Evolutionary conservation across 768 basidiomycete genomes (phyloP).

Genomic region (Russula vinacea): DNA sequence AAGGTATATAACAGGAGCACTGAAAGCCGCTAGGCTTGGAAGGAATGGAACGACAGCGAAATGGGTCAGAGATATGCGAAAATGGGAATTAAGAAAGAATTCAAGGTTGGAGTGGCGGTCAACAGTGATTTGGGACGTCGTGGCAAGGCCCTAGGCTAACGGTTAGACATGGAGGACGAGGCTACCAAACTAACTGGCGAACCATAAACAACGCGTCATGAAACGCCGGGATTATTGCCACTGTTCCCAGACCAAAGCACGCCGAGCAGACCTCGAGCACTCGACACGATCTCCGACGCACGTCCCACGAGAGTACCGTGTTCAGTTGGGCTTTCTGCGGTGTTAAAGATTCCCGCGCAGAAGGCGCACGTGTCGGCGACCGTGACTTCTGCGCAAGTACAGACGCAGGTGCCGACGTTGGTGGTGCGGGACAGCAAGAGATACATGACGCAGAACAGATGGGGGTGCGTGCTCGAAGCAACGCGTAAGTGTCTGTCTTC

Average conservation of each 20-base stretch:
- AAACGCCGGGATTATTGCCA: slow-evolving; percentile 26
- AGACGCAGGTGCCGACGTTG: slow-evolving; percentile 20
- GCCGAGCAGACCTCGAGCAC: slow-evolving; percentile 74
- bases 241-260: slow-evolving; percentile 47
- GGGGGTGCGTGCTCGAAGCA: slow-evolving; percentile 22
- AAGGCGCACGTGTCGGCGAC: slow-evolving; percentile 16
- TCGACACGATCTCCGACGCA: slow-evolving; percentile 76
- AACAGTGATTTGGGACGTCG: background rate
- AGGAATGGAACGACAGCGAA: slow-evolving; percentile 9
- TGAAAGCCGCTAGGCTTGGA: slow-evolving; percentile 1
- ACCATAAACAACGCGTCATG: slow-evolving; percentile 7
- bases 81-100: slow-evolving; percentile 8
- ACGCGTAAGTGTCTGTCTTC: slow-evolving; percentile 23
- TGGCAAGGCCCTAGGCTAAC: background rate
- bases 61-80: slow-evolving; percentile 15
- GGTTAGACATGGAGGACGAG: background rate
- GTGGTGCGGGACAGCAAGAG: slow-evolving; percentile 13
- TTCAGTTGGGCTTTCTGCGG: slow-evolving; percentile 29
- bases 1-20: slow-evolving; percentile 25
- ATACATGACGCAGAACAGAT: slow-evolving; percentile 24
- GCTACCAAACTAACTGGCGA: background rate
- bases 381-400: slow-evolving; percentile 18
- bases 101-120: background rate
- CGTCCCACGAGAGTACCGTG: slow-evolving; percentile 48
- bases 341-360: slow-evolving; percentile 33